Evolutionary conservation across 306 rosid species (phyloP), one percentile per base, ranked within the genome.

Genomic region (Adenanthera pavonina): DNA sequence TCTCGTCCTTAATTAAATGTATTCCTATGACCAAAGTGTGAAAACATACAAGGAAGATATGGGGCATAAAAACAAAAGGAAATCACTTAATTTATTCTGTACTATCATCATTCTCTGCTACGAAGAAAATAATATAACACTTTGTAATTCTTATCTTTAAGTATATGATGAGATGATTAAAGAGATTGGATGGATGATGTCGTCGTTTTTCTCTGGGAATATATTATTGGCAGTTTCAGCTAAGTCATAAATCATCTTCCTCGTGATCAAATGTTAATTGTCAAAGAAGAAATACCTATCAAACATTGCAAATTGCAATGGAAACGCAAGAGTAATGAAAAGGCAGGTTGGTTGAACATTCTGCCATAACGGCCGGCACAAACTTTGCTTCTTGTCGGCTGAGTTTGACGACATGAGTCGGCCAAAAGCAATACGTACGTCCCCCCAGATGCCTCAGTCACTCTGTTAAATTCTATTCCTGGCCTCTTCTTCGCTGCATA

Each of bases 371-470:
- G 79, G 76, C 80, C 86, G 90, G 86, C 90, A 84, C 69, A 78
- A 87, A 87, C 87, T 87, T 87, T 84, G 90, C 86, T 67, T 81
- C 87, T 19, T 87, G 90, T 87, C 87, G 90, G 87, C 84, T 53
- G 51, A 48, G 74, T 67, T 43, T 74, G 71, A 81, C 80, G 82
- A 64, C 49, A 2, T 40, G 19, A 65, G 56, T 19, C 35, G 16
- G 40, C 74, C 67, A 86, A 82, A 86, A 74, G 76, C 66, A 59
- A 54, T 60, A 54, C 70, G 69, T 68, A 68, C 82, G 8, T 0
- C 0, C 4, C 38, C 41, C 17, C 25, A 61, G 59, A 61, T 33
- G 14, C 41, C 4, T 33, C 11, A 5, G 8, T 14, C 1, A 33
- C 69, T 34, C 68, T 62, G 35, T 20, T 20, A 57, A 7, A 57